Evolutionary conservation across 768 basidiomycete genomes (phyloP).

Genomic region (Guyanaporus albipodus): DNA sequence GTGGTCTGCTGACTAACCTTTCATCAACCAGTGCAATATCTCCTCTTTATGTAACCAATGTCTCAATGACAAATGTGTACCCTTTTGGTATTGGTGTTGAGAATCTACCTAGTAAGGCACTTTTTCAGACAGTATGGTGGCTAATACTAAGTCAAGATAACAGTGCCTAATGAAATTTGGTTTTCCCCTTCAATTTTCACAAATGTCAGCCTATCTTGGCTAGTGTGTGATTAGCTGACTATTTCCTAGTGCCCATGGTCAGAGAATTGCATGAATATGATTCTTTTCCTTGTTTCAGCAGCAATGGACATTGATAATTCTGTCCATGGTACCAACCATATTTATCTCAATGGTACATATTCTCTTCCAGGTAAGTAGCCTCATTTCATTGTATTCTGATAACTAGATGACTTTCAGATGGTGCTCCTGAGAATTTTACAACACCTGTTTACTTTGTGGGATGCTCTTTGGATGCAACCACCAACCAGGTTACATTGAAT

Average conservation of each 20-base stretch:
- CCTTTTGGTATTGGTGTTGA: fast-evolving
- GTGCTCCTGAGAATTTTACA: background rate
- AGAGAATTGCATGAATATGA: too few species aligned
- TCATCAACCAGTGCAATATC: too few species aligned
- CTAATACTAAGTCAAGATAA: background rate
- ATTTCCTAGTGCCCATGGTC: too few species aligned
- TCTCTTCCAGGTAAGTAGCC: background rate
- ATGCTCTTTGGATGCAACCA: background rate
- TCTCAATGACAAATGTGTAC: background rate
- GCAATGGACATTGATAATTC: background rate
- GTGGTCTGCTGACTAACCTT: background rate
- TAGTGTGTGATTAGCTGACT: background rate
- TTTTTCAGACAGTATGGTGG: background rate
- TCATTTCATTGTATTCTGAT: background rate
- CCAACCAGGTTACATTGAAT: background rate
- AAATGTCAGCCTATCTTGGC: background rate
- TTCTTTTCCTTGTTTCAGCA: background rate
- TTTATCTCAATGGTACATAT: background rate
- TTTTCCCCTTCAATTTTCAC: background rate
- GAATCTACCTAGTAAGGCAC: background rate
- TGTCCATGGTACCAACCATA: background rate
- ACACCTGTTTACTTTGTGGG: background rate
- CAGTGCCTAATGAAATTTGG: background rate
- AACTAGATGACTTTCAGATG: background rate
- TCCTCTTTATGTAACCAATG: background rate